phyloP scores from a whole-genome alignment of 1,284 basidiomycete genomes.

The Ganoderma resinaceum region DNA sequence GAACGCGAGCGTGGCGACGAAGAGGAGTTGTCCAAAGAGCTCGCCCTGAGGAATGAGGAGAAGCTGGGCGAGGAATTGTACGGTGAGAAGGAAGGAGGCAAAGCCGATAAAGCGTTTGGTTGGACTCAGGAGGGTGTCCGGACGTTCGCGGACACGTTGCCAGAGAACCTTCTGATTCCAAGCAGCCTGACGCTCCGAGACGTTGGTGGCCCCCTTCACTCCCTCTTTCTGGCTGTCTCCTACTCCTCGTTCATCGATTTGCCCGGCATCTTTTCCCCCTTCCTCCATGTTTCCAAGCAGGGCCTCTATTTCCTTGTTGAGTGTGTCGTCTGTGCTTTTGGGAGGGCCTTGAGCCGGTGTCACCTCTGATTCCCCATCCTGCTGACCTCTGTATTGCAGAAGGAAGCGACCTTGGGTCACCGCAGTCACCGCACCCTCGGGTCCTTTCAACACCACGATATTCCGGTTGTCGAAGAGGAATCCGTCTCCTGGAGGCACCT shows the following conservation, averaged over 20 bases:
- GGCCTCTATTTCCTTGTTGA: neutral
- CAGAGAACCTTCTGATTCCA: neutral
- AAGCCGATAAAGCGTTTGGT: slow-evolving; percentile 11
- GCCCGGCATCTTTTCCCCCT: neutral
- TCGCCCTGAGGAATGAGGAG: slow-evolving; percentile 29
- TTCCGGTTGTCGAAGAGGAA: slow-evolving; percentile 20
- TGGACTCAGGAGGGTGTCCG: neutral
- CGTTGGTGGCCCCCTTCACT: neutral
- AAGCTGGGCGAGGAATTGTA: slow-evolving; percentile 30
- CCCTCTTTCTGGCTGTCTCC: neutral
- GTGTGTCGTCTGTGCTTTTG: neutral
- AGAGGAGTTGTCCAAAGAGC: slow-evolving; percentile 31
- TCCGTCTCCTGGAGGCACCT: slow-evolving; percentile 28
- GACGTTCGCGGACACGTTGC: neutral
- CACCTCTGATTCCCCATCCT: neutral
- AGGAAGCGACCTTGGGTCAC: slow-evolving; percentile 28
- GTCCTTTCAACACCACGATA: slow-evolving; percentile 23
- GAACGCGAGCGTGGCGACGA: slow-evolving; percentile 25
- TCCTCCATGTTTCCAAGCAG: neutral
- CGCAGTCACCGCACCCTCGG: slow-evolving; percentile 27
- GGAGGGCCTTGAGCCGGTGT: neutral
- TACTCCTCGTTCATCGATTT: neutral
- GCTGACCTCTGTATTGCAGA: slow-evolving; percentile 14
- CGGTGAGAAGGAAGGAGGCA: slow-evolving; percentile 26
- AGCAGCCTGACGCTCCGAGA: neutral